Percentiles rank a stretch among this genome's conserved stretches.
phyloP scores from a whole-genome alignment of 2,329 filamentous ascomycete genomes.

The Diaporthe capsici region DNA sequence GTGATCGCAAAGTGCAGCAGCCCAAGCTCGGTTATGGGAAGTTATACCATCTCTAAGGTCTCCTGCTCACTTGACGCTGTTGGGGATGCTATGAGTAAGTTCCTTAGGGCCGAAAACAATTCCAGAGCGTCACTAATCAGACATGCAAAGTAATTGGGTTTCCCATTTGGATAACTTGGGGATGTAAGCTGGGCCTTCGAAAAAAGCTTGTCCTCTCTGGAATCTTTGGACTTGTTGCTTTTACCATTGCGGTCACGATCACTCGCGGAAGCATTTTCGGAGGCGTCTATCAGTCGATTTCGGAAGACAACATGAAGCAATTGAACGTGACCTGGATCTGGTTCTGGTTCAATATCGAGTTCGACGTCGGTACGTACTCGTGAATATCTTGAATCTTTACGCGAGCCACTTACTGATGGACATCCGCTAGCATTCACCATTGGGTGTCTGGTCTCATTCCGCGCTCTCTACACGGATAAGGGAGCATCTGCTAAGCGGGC shows the following conservation, averaged over 20 bases:
- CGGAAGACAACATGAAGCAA: background rate
- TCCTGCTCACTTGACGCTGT: background rate
- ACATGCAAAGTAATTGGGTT: conserved; percentile 40
- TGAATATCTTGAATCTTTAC: too few relatives aligned
- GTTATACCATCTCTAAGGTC: background rate
- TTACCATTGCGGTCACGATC: conserved; percentile 44
- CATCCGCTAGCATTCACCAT: background rate
- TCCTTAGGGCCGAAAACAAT: background rate
- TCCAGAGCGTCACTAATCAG: background rate
- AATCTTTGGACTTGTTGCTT: conserved; percentile 41
- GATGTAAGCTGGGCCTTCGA: conserved; percentile 36
- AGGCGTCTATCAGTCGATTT: conserved; percentile 34
- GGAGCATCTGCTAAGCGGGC: background rate
- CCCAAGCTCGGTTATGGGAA: background rate
- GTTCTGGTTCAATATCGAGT: conserved; percentile 44
- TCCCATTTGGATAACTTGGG: conserved; percentile 42
- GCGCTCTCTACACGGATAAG: background rate
- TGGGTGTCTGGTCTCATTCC: background rate
- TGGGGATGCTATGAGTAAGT: background rate
- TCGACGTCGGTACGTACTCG: conserved; percentile 26
- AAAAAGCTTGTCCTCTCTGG: conserved; percentile 41
- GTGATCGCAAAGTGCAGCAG: background rate
- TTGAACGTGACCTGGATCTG: conserved; percentile 35
- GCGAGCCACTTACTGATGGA: background rate
- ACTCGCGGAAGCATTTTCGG: conserved; percentile 43